A percentile compares a stretch with the other conserved stretches of the same genome.
Conservation (phyloP, 148 eudicot genomes). For the Cornus controversa region DNA sequence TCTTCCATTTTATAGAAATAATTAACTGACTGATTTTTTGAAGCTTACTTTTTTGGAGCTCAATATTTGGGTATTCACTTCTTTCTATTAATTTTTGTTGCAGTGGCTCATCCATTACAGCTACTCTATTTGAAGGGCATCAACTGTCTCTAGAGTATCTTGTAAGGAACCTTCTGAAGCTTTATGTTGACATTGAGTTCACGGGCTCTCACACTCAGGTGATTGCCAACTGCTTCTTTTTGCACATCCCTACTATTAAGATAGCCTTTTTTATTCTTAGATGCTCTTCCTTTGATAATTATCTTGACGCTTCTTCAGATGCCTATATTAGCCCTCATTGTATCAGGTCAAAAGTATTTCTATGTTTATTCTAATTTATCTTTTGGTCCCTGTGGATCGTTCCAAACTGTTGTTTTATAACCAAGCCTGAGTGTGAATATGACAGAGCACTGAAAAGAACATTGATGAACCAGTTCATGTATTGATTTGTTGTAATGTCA, state of each 20-base stretch:
- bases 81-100: conserved; percentile 13
- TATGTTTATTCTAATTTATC: background rate
- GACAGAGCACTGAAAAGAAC: background rate
- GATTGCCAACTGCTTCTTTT: conserved; percentile 15
- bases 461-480: background rate
- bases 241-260: background rate
- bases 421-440: background rate
- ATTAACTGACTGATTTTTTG: background rate
- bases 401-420: background rate
- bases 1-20: background rate
- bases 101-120: conserved; percentile 80
- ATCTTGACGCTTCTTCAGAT: background rate
- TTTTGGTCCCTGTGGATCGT: background rate
- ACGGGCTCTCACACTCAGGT: conserved; percentile 99
- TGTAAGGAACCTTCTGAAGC: conserved; percentile 87
- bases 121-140: conserved; percentile 91
- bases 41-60: background rate
- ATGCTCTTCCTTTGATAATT: background rate
- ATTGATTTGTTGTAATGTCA: background rate
- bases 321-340: background rate
- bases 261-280: background rate
- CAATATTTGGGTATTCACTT: conserved; percentile 3
- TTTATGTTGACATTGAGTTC: conserved; percentile 97
- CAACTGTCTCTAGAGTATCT: conserved; percentile 82
- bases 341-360: background rate